phyloP scores from a whole-genome alignment of 1,284 basidiomycete genomes.

The Phylloboletellus chloephorus region DNA sequence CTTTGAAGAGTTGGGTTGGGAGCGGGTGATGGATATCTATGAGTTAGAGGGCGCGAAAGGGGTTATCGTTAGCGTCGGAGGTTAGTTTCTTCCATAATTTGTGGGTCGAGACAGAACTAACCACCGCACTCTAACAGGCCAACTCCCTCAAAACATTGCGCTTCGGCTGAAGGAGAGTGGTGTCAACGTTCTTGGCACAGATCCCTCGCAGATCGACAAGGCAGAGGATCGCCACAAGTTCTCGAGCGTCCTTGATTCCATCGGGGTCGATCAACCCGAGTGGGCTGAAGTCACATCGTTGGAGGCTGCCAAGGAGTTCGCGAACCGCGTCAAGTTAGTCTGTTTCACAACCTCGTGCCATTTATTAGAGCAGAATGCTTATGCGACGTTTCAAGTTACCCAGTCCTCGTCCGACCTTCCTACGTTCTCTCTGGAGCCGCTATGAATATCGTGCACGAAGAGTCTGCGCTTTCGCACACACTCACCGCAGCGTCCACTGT shows the following conservation, averaged over 20 bases:
- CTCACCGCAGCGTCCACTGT: conserved; percentile 93
- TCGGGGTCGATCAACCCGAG: conserved; percentile 95
- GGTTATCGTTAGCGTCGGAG: conserved; percentile 95
- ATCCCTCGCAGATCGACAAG: conserved; percentile 92
- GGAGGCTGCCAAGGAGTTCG: conserved; percentile 89
- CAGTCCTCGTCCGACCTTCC: conserved; percentile 92
- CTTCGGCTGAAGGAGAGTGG: conserved; percentile 87
- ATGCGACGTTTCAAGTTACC: conserved; percentile 55
- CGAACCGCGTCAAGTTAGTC: conserved; percentile 71
- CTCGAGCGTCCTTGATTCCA: conserved; percentile 90
- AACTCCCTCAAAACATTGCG: conserved; percentile 98
- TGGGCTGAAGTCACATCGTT: conserved; percentile 92
- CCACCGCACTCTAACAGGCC: conserved; percentile 47
- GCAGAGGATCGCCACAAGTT: conserved; percentile 99
- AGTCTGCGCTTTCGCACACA: conserved; percentile 84
- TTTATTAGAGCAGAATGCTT: conserved; percentile 12
- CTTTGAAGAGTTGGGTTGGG: conserved; percentile 97
- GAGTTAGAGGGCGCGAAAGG: conserved; percentile 92
- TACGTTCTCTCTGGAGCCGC: conserved; percentile 98
- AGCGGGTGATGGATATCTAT: conserved; percentile 99
- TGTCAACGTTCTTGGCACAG: conserved; percentile 94
- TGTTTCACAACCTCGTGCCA: conserved; percentile 1
- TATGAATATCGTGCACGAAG: conserved; percentile 98
- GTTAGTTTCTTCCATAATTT: conserved; percentile 38
- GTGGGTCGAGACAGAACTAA: not conserved